Evolutionary conservation across 2,329 filamentous ascomycete genomes (phyloP).

Genomic region (Ophiostoma montium): DNA sequence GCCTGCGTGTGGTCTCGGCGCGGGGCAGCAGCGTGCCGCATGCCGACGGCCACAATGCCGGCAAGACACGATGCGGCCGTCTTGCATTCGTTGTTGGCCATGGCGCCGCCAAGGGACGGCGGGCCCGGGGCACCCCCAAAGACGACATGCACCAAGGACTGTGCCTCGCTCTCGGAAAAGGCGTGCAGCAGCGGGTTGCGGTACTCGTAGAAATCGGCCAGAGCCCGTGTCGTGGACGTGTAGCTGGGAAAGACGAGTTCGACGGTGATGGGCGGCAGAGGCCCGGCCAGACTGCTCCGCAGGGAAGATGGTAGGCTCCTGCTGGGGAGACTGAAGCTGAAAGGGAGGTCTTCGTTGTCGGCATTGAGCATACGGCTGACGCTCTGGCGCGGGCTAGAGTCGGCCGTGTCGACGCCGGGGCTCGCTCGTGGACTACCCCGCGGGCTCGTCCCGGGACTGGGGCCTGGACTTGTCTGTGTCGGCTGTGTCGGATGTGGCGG

Average conservation of each 20-base stretch:
- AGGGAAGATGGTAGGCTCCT: background rate
- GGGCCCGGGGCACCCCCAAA: conserved; percentile 7
- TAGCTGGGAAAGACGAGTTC: conserved; percentile 14
- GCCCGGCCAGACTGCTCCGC: background rate
- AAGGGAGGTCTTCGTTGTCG: background rate
- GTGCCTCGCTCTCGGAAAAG: conserved; percentile 16
- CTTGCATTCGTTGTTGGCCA: conserved; percentile 6
- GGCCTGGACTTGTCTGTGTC: background rate
- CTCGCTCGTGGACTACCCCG: background rate
- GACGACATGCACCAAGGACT: conserved; percentile 10
- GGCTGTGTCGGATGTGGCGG: background rate
- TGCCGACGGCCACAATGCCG: conserved; percentile 18
- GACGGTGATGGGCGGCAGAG: background rate
- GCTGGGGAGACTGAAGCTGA: background rate
- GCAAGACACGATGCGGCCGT: conserved; percentile 17
- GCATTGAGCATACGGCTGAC: background rate
- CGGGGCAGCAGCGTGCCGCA: conserved; percentile 14
- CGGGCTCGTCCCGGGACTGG: background rate
- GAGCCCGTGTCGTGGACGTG: conserved; percentile 11
- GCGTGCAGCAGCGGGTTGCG: conserved; percentile 18
- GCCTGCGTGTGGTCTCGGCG: background rate
- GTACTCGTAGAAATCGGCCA: conserved; percentile 17
- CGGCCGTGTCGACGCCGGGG: background rate
- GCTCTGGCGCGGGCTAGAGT: conserved; percentile 2
- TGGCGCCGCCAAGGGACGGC: background rate